Percentiles rank a stretch among this genome's conserved stretches.
These are phyloP conservation scores for Colletotrichum chrysophilum DNA, from an alignment of 2,329 filamentous ascomycete species.

Conservation along the genomic window DNA sequence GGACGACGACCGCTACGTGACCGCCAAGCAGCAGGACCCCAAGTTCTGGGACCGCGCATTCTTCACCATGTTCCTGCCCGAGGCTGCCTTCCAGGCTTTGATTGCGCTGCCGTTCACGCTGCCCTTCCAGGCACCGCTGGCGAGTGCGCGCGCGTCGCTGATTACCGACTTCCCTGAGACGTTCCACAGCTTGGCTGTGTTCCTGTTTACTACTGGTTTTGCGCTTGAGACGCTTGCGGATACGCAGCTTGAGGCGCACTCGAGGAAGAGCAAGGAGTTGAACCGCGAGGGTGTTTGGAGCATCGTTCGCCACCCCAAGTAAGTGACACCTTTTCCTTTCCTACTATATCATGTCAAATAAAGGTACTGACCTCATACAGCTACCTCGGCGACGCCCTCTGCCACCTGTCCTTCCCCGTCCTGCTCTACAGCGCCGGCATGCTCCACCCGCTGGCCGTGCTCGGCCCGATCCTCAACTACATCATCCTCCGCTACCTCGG, in stretches of 20 bases:
- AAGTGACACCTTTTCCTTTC: constrained; percentile 28
- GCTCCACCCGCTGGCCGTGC: constrained; percentile 57
- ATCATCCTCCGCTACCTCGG: constrained; percentile 61
- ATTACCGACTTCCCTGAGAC: constrained; percentile 22
- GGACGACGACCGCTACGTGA: constrained; percentile 62
- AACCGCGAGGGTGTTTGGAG: constrained; percentile 64
- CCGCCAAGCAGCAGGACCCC: constrained; percentile 46
- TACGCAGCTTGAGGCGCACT: constrained; percentile 56
- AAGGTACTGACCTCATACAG: constrained; percentile 33
- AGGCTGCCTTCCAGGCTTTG: constrained; percentile 60
- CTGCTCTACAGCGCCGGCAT: constrained; percentile 60
- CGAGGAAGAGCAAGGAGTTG: constrained; percentile 35
- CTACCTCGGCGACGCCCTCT: constrained; percentile 65
- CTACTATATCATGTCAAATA: rapidly evolving
- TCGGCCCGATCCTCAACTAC: constrained; percentile 64
- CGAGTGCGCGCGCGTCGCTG: not conserved
- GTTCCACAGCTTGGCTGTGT: constrained; percentile 51
- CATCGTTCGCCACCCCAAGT: constrained; percentile 67
- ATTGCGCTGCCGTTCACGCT: constrained; percentile 62
- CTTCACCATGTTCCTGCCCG: constrained; percentile 60
- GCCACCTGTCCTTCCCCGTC: constrained; percentile 64
- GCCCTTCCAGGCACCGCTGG: constrained; percentile 51
- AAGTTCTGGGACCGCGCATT: constrained; percentile 64
- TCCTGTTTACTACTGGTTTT: constrained; percentile 61
- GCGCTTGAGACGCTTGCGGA: constrained; percentile 63